Percentiles rank a stretch among this genome's conserved stretches.
Conservation (phyloP, 2,329 filamentous ascomycete genomes). For the Raffaelea albimanens region DNA sequence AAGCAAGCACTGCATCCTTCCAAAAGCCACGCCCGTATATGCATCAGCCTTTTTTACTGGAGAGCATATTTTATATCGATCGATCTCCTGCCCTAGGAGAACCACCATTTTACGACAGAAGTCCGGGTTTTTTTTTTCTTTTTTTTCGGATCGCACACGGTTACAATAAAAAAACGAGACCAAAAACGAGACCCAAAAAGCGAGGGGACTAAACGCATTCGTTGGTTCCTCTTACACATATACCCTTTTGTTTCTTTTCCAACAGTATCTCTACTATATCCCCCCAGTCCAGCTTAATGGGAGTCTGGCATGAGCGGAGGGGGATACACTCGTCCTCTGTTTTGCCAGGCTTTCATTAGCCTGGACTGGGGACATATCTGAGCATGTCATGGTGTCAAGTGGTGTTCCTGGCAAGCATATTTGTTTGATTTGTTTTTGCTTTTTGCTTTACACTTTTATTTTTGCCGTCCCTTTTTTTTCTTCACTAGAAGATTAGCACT, state of each 20-base stretch:
- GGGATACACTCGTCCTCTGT: too few species aligned
- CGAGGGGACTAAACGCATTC: neutral
- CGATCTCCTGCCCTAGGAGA: too few species aligned
- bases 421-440: constrained; percentile 1
- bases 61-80: too few species aligned
- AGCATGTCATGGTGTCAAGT: constrained; percentile 28
- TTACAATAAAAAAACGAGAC: neutral
- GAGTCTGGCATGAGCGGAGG: too few species aligned
- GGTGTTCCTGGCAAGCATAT: constrained; percentile 67
- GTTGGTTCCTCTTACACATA: constrained; percentile 1
- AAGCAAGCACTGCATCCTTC: too few species aligned
- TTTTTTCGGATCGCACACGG: too few species aligned
- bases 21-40: too few species aligned
- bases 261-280: neutral
- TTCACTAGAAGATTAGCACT: neutral
- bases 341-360: neutral
- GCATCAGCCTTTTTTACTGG: too few species aligned
- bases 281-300: too few species aligned
- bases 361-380: neutral
- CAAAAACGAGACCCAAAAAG: neutral
- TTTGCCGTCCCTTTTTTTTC: neutral
- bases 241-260: neutral
- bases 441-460: constrained; percentile 7
- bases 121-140: too few species aligned
- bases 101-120: too few species aligned